These are phyloP conservation scores for Penicillium fimorum DNA, from an alignment of 495 filamentous ascomycete species.

Conservation along the genomic window DNA sequence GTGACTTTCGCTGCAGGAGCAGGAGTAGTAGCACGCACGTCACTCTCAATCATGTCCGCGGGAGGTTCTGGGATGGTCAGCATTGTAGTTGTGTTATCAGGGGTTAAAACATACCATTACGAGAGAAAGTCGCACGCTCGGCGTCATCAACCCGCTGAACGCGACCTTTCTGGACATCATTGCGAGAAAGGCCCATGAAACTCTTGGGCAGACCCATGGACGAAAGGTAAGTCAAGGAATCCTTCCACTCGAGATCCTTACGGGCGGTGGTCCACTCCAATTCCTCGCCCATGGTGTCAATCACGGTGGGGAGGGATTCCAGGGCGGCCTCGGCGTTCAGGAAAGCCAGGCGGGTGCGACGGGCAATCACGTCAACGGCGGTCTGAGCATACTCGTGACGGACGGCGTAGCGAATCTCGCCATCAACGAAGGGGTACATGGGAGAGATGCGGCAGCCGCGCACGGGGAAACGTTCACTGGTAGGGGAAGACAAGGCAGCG, in stretches of 20 bases:
- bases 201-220: constrained; percentile 85
- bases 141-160: constrained; percentile 66
- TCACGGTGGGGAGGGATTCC: constrained; percentile 82
- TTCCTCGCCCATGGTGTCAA: constrained; percentile 92
- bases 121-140: constrained; percentile 71
- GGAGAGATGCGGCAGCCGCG: constrained; percentile 77
- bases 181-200: constrained; percentile 66
- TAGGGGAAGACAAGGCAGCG: constrained; percentile 77
- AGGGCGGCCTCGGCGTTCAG: constrained; percentile 93
- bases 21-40: constrained; percentile 25
- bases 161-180: constrained; percentile 76
- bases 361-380: constrained; percentile 84
- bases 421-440: constrained; percentile 95
- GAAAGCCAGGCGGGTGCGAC: constrained; percentile 86
- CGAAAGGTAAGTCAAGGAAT: constrained; percentile 71
- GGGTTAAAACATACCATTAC: constrained; percentile 55
- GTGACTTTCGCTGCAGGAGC: constrained; percentile 41
- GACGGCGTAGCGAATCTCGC: constrained; percentile 88
- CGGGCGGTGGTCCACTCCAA: constrained; percentile 74
- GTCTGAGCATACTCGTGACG: constrained; percentile 94
- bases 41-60: constrained; percentile 53
- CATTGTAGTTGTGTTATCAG: neutral
- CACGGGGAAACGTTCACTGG: constrained; percentile 81
- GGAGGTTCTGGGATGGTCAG: constrained; percentile 53
- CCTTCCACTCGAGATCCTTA: constrained; percentile 82